Conservation (phyloP, 2,329 filamentous ascomycete species). For the Ceratocystis harringtonii region DNA sequence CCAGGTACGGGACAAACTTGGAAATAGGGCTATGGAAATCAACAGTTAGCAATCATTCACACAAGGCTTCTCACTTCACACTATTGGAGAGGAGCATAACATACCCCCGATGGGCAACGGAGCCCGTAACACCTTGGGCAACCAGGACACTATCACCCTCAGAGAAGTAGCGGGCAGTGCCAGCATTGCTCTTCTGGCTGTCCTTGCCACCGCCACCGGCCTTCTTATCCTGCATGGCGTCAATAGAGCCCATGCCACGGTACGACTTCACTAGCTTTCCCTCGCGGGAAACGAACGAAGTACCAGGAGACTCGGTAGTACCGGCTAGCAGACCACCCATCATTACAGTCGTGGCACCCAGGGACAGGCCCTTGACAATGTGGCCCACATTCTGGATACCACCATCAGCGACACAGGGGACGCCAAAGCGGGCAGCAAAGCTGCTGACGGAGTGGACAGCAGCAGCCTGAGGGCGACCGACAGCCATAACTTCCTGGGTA, state of each 20-base stretch:
- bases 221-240: slow-evolving; percentile 99
- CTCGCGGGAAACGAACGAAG: slow-evolving; percentile 90
- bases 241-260: slow-evolving; percentile 96
- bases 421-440: slow-evolving; percentile 85
- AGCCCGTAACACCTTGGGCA: slow-evolving; percentile 87
- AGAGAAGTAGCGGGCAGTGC: slow-evolving; percentile 95
- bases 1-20: slow-evolving; percentile 92
- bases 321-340: slow-evolving; percentile 97
- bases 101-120: slow-evolving; percentile 59
- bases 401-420: slow-evolving; percentile 94
- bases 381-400: slow-evolving; percentile 98
- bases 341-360: slow-evolving; percentile 94
- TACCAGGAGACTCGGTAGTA: slow-evolving; percentile 92
- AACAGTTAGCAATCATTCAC: slow-evolving; percentile 22
- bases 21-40: slow-evolving; percentile 50
- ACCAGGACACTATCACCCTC: slow-evolving; percentile 91
- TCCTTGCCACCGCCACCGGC: slow-evolving; percentile 60
- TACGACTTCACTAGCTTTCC: slow-evolving; percentile 98
- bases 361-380: slow-evolving; percentile 93
- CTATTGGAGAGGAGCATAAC: slow-evolving; percentile 20
- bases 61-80: not conserved
- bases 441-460: slow-evolving; percentile 78
- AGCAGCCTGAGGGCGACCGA: slow-evolving; percentile 88
- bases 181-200: slow-evolving; percentile 71
- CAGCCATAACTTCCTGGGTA: slow-evolving; percentile 98